phyloP scores from a whole-genome alignment of 805 yeast genomes.

The Starmerella floricola region DNA sequence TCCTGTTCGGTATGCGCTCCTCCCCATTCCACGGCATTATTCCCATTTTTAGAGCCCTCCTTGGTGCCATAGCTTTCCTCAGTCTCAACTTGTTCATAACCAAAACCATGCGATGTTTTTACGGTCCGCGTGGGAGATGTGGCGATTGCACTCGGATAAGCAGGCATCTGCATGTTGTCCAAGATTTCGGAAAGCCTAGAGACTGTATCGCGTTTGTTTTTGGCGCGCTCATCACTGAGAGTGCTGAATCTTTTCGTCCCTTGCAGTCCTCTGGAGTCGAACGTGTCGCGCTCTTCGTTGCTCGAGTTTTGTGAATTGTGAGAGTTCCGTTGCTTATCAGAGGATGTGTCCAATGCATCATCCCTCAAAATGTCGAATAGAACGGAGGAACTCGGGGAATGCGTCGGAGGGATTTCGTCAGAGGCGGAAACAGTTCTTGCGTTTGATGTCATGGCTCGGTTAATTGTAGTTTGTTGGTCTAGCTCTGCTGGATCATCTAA shows the following conservation, averaged over 20 bases:
- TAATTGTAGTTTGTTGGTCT: not conserved
- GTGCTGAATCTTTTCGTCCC: conserved; percentile 1
- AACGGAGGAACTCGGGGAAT: conserved; percentile 16
- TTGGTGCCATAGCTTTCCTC: not conserved
- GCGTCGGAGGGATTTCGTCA: not conserved
- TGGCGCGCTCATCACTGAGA: conserved; percentile 9
- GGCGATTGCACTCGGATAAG: conserved; percentile 5
- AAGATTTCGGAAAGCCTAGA: conserved; percentile 28
- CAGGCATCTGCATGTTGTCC: conserved; percentile 22
- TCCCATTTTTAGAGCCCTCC: not conserved
- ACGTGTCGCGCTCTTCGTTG: conserved; percentile 9
- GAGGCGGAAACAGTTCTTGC: not conserved
- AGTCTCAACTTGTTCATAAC: not conserved
- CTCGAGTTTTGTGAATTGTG: not conserved
- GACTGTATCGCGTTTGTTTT: conserved; percentile 18
- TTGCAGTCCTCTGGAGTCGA: not conserved
- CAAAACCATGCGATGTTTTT: not conserved
- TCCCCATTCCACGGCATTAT: too few species aligned
- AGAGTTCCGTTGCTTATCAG: conserved; percentile 1
- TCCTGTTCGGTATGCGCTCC: too few species aligned
- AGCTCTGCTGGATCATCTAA: too few species aligned
- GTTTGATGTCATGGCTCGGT: not conserved
- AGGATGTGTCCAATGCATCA: conserved; percentile 15
- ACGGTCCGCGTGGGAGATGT: conserved; percentile 6
- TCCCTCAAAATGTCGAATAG: conserved; percentile 22